These are phyloP conservation scores for Gossypium stocksii DNA, from an alignment of 345 rosid genomes.

Conservation along the genomic window DNA sequence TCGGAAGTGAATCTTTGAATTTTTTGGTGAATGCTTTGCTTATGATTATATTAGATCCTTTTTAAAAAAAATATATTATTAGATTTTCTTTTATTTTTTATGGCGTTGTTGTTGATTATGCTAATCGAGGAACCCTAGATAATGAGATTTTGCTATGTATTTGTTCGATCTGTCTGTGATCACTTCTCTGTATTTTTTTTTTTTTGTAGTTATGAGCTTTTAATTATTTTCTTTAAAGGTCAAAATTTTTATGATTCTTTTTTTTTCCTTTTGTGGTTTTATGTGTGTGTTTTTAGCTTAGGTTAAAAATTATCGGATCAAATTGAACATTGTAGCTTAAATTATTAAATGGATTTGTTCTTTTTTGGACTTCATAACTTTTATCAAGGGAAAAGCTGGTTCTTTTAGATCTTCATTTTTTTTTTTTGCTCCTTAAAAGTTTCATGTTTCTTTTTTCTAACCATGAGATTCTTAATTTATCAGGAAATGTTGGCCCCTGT, in stretches of 20 bases:
- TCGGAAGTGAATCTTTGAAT: background rate
- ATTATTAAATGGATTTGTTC: background rate
- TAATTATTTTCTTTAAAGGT: background rate
- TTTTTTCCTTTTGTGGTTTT: background rate
- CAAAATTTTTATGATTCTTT: background rate
- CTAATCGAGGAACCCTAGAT: background rate
- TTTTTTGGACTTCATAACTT: conserved; percentile 16
- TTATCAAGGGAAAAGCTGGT: background rate
- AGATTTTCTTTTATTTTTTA: background rate
- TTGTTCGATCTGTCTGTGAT: conserved; percentile 22
- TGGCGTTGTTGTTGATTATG: background rate
- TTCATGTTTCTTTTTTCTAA: background rate
- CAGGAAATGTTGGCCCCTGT: conserved; percentile 75
- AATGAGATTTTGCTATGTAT: background rate
- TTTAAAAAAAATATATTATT: background rate
- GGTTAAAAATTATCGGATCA: background rate
- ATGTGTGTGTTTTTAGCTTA: conserved; percentile 13
- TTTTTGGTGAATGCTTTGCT: no score
- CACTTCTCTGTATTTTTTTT: background rate
- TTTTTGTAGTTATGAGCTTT: background rate
- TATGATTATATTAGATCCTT: no score
- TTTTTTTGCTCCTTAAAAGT: background rate
- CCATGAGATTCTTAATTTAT: conserved; percentile 13
- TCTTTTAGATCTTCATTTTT: background rate
- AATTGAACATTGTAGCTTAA: background rate